These are phyloP conservation scores for Calocybe gangraenosa DNA, from an alignment of 768 basidiomycete genomes.

Conservation along the genomic window DNA sequence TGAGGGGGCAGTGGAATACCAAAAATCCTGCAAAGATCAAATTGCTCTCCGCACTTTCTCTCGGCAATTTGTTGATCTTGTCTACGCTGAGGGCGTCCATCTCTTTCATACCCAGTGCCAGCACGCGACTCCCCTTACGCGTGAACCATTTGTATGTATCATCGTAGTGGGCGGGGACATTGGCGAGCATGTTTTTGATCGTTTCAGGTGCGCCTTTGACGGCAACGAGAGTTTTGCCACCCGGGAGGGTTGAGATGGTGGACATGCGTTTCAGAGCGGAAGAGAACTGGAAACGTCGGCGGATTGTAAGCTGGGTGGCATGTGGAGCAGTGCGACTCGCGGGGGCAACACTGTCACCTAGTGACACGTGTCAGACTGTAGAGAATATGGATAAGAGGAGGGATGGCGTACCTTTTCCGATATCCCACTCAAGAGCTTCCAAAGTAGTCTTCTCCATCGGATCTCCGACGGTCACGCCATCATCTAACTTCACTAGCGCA, in stretches of 20 bases:
- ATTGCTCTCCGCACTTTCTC: conserved; percentile 74
- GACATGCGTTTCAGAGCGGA: conserved; percentile 98
- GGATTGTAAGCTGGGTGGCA: conserved; percentile 63
- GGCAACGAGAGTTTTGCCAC: conserved; percentile 57
- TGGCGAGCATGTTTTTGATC: conserved; percentile 79
- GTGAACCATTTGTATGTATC: conserved; percentile 95
- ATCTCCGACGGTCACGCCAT: conserved; percentile 92
- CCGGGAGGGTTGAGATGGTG: conserved; percentile 68
- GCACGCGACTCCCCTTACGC: conserved; percentile 86
- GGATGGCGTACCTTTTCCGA: conserved; percentile 52
- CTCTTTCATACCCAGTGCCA: conserved; percentile 88
- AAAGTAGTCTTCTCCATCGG: conserved; percentile 99
- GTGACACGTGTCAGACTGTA: background rate
- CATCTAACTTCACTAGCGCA: conserved; percentile 90
- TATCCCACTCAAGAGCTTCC: conserved; percentile 85
- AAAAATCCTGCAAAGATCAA: conserved; percentile 93
- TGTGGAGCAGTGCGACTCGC: conserved; percentile 49
- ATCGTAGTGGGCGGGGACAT: conserved; percentile 79
- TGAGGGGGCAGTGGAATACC: conserved; percentile 98
- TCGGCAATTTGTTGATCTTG: conserved; percentile 86
- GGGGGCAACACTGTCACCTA: conserved; percentile 71
- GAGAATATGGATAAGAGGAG: background rate
- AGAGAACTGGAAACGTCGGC: conserved; percentile 96
- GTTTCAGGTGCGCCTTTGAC: conserved; percentile 99
- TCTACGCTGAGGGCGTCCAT: conserved; percentile 67